Evolutionary conservation across 352 stramenopile genomes (phyloP), one percentile per base, ranked within the genome.

Genomic region (Globisporangium spinosum): DNA sequence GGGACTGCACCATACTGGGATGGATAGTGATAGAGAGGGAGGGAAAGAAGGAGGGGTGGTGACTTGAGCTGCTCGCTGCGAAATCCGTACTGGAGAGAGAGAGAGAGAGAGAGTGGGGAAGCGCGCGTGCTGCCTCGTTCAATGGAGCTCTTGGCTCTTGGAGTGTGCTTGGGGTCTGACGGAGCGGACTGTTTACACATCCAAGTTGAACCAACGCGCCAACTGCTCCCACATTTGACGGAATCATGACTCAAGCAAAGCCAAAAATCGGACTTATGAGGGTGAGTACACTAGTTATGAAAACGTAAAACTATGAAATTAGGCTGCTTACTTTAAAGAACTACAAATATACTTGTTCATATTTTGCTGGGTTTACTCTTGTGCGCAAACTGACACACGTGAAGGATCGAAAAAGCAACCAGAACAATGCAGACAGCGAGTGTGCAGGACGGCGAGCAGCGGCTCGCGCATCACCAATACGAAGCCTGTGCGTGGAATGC

Each of bases 1-100:
- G 84, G 34, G 77, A 87, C 76, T 85, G 72, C 34, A 77, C 62
- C 75, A 85, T 85, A 29, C 17, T 74, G 40, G 40, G 23, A 51
- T 51, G 40, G 23, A 51, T 51, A 40, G 2, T 38, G 32, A 40
- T 17, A 29, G 12, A 40, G n/a, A 8, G 29, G 12, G 2, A 20
- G 20, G 23, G n/a, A 20, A 5, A 40, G n/a, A n/a, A n/a, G n/a
- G 34, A 13, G 47, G n/a, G 23, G 17, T 47, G 45, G 47, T 45
- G 65, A 20, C 54, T 68, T 60, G 40, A 32, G 25, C 35, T 7
- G 20, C 9, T 5, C 58, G 15, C 25, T 29, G 40, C 35, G 58
- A 63, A 71, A 61, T 61, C 55, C 29, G 29, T 23, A 61, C 55
- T 61, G 55, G 29, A 40, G 55, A 61, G 55, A 45, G 29, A 10